phyloP scores from a whole-genome alignment of 805 yeast species.

The Jamesozyma gamospora region DNA sequence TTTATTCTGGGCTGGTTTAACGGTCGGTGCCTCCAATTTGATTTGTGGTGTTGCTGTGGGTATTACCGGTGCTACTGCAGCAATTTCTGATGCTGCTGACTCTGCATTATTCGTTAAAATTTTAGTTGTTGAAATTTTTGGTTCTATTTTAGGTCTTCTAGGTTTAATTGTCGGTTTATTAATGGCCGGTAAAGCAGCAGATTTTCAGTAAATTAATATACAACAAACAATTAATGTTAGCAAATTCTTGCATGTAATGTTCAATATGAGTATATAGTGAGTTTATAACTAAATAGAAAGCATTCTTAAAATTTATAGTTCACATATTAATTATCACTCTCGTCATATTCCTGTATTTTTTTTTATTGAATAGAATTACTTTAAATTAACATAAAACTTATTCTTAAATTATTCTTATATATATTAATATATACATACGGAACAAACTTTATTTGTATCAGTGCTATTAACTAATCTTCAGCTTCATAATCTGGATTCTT shows the following conservation, averaged over 20 bases:
- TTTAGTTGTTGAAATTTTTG: conserved; percentile 93
- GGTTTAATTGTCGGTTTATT: conserved; percentile 94
- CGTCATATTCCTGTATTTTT: too few relatives aligned
- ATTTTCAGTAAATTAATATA: conserved; percentile 44
- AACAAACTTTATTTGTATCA: too few relatives aligned
- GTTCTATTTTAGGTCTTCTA: conserved; percentile 88
- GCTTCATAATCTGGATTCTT: conserved; percentile 82
- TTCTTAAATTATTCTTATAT: too few relatives aligned
- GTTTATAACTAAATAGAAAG: too few relatives aligned
- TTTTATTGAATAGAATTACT: too few relatives aligned
- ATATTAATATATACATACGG: too few relatives aligned
- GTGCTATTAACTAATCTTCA: conserved; percentile 31
- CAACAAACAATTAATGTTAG: too few relatives aligned
- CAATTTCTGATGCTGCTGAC: conserved; percentile 95
- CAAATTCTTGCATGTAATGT: too few relatives aligned
- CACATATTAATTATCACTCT: too few relatives aligned
- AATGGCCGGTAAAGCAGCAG: conserved; percentile 93
- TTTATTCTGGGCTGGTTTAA: conserved; percentile 94
- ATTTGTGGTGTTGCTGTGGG: conserved; percentile 98
- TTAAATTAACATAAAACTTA: too few relatives aligned
- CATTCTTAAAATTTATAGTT: too few relatives aligned
- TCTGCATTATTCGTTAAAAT: conserved; percentile 90
- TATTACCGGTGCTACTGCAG: conserved; percentile 97
- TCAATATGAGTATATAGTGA: too few relatives aligned
- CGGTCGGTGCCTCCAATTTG: conserved; percentile 87